These are phyloP conservation scores for Aspergillus calidoustus DNA, from an alignment of 2,329 filamentous ascomycete genomes.

Conservation along the genomic window DNA sequence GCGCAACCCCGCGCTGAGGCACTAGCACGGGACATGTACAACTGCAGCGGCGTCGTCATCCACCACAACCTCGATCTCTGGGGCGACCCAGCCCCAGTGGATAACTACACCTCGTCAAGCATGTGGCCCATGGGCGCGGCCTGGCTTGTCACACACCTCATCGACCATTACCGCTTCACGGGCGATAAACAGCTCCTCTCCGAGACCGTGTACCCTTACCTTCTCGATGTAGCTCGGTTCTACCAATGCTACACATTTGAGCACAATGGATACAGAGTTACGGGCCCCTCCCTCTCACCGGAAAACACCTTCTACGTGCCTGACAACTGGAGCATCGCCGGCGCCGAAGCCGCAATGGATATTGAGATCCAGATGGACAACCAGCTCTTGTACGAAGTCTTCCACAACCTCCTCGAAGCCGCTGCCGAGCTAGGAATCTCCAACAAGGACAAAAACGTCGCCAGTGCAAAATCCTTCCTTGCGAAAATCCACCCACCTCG, in stretches of 20 bases:
- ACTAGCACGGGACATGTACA: slow-evolving; percentile 8
- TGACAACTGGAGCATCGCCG: neutral
- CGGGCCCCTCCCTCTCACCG: slow-evolving; percentile 8
- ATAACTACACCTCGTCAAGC: slow-evolving; percentile 11
- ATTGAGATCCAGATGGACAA: slow-evolving; percentile 9
- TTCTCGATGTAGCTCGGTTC: slow-evolving; percentile 4
- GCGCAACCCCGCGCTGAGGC: neutral
- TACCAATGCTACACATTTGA: slow-evolving; percentile 15
- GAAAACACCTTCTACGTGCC: slow-evolving; percentile 14
- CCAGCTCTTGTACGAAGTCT: slow-evolving; percentile 4
- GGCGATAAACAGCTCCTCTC: slow-evolving; percentile 6
- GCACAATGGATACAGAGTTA: slow-evolving; percentile 5
- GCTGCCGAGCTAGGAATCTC: neutral
- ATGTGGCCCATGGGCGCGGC: slow-evolving; percentile 17
- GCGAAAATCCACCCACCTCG: slow-evolving; percentile 1
- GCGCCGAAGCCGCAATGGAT: neutral
- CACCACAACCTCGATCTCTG: slow-evolving; percentile 14
- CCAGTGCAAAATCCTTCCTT: neutral
- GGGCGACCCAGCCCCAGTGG: slow-evolving; percentile 13
- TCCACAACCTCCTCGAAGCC: slow-evolving; percentile 4
- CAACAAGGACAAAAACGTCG: neutral
- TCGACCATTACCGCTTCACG: slow-evolving; percentile 14
- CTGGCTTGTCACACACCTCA: slow-evolving; percentile 7
- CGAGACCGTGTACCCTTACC: slow-evolving; percentile 2
- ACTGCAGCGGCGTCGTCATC: slow-evolving; percentile 9